Base-by-base conservation (phyloP, 2,329 filamentous ascomycete genomes). In the Trichoderma sp. region DNA sequence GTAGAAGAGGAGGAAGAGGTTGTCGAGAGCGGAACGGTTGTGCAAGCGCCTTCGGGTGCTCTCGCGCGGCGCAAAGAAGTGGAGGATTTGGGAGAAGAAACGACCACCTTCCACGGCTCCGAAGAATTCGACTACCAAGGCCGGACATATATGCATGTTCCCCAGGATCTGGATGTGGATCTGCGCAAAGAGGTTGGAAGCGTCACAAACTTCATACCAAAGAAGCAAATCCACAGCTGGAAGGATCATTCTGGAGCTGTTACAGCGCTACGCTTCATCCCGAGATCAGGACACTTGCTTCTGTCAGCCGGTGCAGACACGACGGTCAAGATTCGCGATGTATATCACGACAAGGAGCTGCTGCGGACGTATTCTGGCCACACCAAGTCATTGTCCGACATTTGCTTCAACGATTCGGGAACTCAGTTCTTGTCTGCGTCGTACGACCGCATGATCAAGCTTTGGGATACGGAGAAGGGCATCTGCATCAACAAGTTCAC, bases 401-500 rank as follows among this genome's bases (percentile, higher is more conserved):
- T 96, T 58, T 92, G 92, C 76, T 98, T 98, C 88, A 94, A 95
- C 78, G 87, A 86, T 4, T 88, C 90, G 36, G 96, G 96, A 67
- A 92, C 89, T 12, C 92, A 92, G 70, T 99, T 99, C 85, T 83
- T 99, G 30, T 95, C 95, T 3, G 92, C 93, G 1, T 96, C 93
- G 18, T 99, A 97, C 81, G 96, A 99, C 81, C 92, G 95, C 69
- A 92, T 93, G 84, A 98, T 98, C 85, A 98, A 98, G 83, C 87
- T 99, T 34, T 99, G 96, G 96, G 96, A 99, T 78, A 98, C 95
- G 0, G 96, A 99, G 82, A 98, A 93, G 26, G 96, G 96, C 60
- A 87, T 91, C 76, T 98, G 95, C 79, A 84, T 97, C 75, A 91
- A 90, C 77, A 93, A 94, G 72, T 99, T 97, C 85, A 94, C 92